A percentile compares a stretch with the other conserved stretches of the same genome.
Evolutionary conservation across 2,329 filamentous ascomycete species (phyloP).

Genomic region (Aspergillus hiratsukae): DNA sequence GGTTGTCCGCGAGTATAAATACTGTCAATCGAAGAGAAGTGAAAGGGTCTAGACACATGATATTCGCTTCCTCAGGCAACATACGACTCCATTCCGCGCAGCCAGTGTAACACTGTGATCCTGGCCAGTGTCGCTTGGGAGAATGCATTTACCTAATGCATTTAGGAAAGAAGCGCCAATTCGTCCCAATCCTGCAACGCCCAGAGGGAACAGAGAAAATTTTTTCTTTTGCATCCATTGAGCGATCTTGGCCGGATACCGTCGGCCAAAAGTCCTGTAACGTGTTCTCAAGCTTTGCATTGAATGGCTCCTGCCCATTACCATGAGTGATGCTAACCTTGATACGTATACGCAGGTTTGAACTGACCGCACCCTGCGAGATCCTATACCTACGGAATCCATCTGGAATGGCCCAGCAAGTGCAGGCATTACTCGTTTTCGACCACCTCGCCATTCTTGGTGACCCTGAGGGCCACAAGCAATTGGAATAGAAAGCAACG

Average conservation of each 20-base stretch:
- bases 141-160: not conserved
- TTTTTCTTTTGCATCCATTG: not conserved
- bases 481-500: not conserved
- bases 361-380: not conserved
- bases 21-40: not conserved
- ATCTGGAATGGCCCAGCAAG: not conserved
- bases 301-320: not conserved
- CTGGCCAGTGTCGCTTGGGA: not conserved
- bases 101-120: not conserved
- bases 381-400: not conserved
- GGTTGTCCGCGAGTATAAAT: not conserved
- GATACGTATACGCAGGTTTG: not conserved
- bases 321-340: not conserved
- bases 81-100: not conserved
- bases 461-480: not conserved
- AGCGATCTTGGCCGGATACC: not conserved
- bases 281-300: not conserved
- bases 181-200: not conserved
- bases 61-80: not conserved
- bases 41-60: not conserved
- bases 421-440: not conserved
- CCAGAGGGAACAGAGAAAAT: not conserved
- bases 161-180: not conserved
- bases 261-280: not conserved
- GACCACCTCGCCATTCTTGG: not conserved